Base-by-base conservation (phyloP, 495 filamentous ascomycete species). In the Xylaria venustula region DNA sequence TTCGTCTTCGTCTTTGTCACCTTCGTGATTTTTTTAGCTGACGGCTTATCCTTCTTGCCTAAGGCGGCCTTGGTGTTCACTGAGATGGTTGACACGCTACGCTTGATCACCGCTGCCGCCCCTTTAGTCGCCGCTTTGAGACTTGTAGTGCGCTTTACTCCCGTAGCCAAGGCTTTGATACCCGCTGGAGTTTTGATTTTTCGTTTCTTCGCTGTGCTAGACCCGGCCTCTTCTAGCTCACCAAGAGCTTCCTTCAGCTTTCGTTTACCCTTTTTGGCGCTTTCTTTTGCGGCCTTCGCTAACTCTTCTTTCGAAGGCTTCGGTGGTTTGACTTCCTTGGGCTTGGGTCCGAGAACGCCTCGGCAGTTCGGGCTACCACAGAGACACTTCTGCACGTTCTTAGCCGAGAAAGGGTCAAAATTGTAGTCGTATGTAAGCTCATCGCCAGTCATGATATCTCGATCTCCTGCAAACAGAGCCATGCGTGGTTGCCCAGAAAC, bases 381-480 rank as follows among this genome's bases (percentile, higher is more conserved):
- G 56, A 89, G 85, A 69, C 91, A 95, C 72, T 88, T 80, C 71
- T 93, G 90, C 54, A 91, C 87, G 71, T 91, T 91, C 77, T 90
- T 90, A 69, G 84, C 83, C 17, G 86, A 90, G 70, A 90, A 92
- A 40, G 88, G 90, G 82, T 97, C 90, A 71, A 98, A 98, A 73
- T 98, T 98, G 82, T 98, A 98, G 80, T 98, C 94, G 73, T 98
- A 98, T n/a, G 92, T 98, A 61, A 98, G 77, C 71, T 98, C 94
- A 50, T 97, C 91, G 37, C 94, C 94, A 23, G 92, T 96, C 82
- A 88, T 90, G 70, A 98, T 90, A 1, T 90, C 91, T 9, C 81
- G 77, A 61, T 96, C 90, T 9, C 93, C 93, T 26, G 94, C 95
- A 71, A 98, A 98, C 1, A 98, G 83, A 22, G 93, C 94, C 93